Base-by-base conservation (phyloP, 371 early-diverging fungal species). In the Rhizopus microsporus region DNA sequence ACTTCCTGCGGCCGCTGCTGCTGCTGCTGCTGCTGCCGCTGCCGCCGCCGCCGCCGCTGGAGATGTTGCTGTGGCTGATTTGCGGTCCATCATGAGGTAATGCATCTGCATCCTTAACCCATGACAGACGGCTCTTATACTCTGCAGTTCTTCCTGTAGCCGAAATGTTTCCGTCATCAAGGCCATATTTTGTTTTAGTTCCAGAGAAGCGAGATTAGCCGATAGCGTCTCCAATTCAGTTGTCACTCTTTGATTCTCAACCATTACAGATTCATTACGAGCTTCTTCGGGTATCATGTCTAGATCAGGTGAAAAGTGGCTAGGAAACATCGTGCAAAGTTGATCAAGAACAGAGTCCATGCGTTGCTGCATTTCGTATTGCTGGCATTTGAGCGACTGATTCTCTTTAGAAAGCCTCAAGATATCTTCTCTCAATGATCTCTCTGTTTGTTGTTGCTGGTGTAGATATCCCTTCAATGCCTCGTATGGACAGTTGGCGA, bases 51-150 rank as follows among this genome's bases (percentile, higher is more conserved):
- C 15, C 9, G 57, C 34, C 10, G 33, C 31, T 1, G 43, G 30
- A n/a, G 43, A 54, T 8, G 55, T 44, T n/a, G 34, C 48, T 32
- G 58, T n/a, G 39, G 17, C 8, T 3, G 58, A 49, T 35, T 69
- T 70, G n/a, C 82, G 69, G 12, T 85, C 86, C 72, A 82, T 72
- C 64, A 84, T 65, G 5, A 84, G 12, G 62, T 79, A 84, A 51
- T 88, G 88, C 81, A 88, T 85, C 56, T 88, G 88, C 80, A 88
- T 84, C 13, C 87, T 70, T 47, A 84, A 53, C 0, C 86, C 83
- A 63, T 88, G 84, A 55, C 88, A 87, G 2, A 83, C 65, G 0
- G 84, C 81, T 40, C 85, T 59, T 35, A 89, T 39, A 48, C 82
- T 81, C 52, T 88, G 86, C 31, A 89, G 69, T 51, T 89, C 89